Percentiles rank a stretch among this genome's conserved stretches.
phyloP scores from a whole-genome alignment of 2,329 filamentous ascomycete species.

The Periconia sp. region DNA sequence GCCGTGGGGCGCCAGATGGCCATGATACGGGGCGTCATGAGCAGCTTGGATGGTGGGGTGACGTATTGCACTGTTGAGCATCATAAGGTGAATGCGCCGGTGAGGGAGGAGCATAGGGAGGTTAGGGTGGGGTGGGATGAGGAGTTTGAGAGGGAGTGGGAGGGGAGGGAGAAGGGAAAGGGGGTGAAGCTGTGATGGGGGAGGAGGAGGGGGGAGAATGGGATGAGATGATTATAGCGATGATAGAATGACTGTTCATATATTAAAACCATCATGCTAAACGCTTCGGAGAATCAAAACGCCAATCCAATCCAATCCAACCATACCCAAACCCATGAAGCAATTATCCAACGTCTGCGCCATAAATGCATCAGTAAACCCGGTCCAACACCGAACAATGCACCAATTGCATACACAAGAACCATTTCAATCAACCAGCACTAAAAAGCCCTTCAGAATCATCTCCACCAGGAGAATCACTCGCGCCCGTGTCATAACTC shows the following conservation, averaged over 20 bases:
- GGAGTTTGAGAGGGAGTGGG: conserved; percentile 44
- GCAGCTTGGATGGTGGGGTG: conserved; percentile 54
- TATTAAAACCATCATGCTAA: too few species aligned
- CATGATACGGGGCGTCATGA: conserved; percentile 58
- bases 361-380: too few species aligned
- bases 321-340: too few species aligned
- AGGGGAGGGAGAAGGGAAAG: conserved; percentile 8
- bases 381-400: too few species aligned
- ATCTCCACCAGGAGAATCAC: conserved; percentile 19
- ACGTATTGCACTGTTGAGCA: conserved; percentile 60
- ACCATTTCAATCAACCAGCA: conserved; percentile 15
- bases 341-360: too few species aligned
- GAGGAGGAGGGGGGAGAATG: too few species aligned
- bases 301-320: too few species aligned
- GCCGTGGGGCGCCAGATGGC: conserved; percentile 59
- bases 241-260: too few species aligned
- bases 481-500: conserved; percentile 28
- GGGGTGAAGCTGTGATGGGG: conserved; percentile 7
- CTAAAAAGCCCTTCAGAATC: conserved; percentile 15
- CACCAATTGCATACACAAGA: too few species aligned
- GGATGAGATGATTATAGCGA: too few species aligned
- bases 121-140: conserved; percentile 53
- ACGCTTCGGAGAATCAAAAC: too few species aligned
- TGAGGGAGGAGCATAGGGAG: conserved; percentile 47
- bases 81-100: conserved; percentile 58